A percentile compares a stretch with the other conserved stretches of the same genome.
Evolutionary conservation across 768 basidiomycete genomes (phyloP).

Genomic region (Russula griseocarnosa): DNA sequence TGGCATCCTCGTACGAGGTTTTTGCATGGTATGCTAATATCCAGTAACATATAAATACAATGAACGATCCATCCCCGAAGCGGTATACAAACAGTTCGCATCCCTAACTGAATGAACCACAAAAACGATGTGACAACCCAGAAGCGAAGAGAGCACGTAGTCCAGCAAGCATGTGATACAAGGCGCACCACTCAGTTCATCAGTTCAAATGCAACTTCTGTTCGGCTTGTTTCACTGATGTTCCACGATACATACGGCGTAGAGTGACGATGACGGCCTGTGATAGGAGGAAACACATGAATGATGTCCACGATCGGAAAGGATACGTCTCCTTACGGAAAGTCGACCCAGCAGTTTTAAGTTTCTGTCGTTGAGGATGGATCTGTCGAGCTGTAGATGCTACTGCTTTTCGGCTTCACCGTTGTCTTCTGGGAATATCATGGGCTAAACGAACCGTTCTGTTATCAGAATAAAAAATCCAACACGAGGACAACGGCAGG

Average conservation of each 20-base stretch:
- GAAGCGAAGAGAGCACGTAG: slow-evolving; percentile 2
- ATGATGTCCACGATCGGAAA: not conserved
- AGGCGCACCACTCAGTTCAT: slow-evolving; percentile 15
- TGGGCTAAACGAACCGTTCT: slow-evolving; percentile 1
- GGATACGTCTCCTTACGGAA: slow-evolving; percentile 4
- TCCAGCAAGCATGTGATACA: slow-evolving; percentile 3
- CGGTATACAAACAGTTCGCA: not conserved
- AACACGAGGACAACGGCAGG: not conserved
- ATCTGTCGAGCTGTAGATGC: slow-evolving; percentile 15
- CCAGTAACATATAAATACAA: slow-evolving; percentile 19
- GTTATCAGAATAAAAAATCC: not conserved
- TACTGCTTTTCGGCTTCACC: slow-evolving; percentile 11
- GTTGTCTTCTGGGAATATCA: slow-evolving; percentile 6
- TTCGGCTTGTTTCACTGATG: slow-evolving; percentile 21
- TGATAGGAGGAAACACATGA: not conserved
- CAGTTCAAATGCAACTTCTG: slow-evolving; percentile 22
- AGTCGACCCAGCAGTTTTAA: slow-evolving; percentile 19
- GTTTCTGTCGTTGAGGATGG: slow-evolving; percentile 18
- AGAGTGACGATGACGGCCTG: slow-evolving; percentile 22
- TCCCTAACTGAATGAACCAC: not conserved
- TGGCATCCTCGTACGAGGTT: not conserved
- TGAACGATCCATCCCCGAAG: slow-evolving; percentile 3
- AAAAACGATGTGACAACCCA: not conserved
- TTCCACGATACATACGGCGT: slow-evolving; percentile 20
- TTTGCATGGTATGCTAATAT: slow-evolving; percentile 3